Conservation (phyloP, 2,329 filamentous ascomycete genomes). For the Trematosphaeria pertusa region DNA sequence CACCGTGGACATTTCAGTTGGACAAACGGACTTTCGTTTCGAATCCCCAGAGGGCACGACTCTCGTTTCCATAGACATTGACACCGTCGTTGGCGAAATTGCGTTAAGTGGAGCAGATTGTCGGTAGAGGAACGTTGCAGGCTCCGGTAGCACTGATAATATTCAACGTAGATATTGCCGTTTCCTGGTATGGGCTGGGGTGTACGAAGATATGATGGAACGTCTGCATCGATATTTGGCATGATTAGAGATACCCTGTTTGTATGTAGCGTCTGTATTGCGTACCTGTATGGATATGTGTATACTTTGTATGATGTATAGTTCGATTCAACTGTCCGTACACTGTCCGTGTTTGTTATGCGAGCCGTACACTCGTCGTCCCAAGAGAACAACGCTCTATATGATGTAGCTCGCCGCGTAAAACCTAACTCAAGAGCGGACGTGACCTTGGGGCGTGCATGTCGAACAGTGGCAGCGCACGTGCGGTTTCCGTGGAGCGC, state of each 20-base stretch:
- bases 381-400: too few species aligned
- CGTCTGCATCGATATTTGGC: slow-evolving; percentile 1
- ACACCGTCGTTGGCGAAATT: slow-evolving; percentile 3
- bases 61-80: slow-evolving; percentile 3
- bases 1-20: slow-evolving; percentile 1
- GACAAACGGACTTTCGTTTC: slow-evolving; percentile 1
- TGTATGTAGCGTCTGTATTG: background rate
- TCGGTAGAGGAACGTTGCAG: slow-evolving; percentile 4
- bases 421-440: too few species aligned
- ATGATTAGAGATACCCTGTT: slow-evolving; percentile 10
- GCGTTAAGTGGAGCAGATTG: background rate
- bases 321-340: background rate
- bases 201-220: background rate
- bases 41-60: too few species aligned
- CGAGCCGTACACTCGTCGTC: too few species aligned
- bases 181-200: background rate
- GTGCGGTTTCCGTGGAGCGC: too few species aligned
- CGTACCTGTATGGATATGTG: slow-evolving; percentile 1
- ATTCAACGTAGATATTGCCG: background rate
- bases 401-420: too few species aligned
- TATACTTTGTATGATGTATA: background rate
- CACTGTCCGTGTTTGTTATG: background rate
- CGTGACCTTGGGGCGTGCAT: too few species aligned
- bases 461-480: too few species aligned
- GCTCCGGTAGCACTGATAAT: slow-evolving; percentile 2